phyloP scores from a whole-genome alignment of 2,329 filamentous ascomycete genomes.

The Clonostachys rhizophaga region DNA sequence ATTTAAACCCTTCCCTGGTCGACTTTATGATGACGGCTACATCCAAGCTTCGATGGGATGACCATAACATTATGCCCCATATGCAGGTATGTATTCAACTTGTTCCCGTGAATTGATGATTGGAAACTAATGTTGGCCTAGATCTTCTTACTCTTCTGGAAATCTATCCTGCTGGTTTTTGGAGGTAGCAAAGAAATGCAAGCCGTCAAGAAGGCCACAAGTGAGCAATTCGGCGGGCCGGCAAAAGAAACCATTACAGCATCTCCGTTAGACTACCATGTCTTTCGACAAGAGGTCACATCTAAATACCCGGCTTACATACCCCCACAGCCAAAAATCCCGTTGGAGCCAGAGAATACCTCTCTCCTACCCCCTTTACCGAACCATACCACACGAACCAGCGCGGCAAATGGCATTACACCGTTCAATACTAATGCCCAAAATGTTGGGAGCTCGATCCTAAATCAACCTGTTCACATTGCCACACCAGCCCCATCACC shows the following conservation, averaged over 20 bases:
- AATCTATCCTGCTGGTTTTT: conserved; percentile 80
- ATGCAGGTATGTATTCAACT: conserved; percentile 46
- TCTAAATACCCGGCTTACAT: conserved; percentile 98
- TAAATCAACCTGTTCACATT: conserved; percentile 95
- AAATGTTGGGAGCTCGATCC: conserved; percentile 68
- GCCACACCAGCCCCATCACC: conserved; percentile 97
- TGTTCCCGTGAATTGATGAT: not conserved
- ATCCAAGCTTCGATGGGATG: conserved; percentile 70
- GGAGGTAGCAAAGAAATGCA: conserved; percentile 73
- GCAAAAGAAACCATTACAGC: conserved; percentile 81
- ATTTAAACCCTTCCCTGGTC: conserved; percentile 62
- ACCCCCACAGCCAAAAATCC: conserved; percentile 76
- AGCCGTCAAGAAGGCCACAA: conserved; percentile 67
- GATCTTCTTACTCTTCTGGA: conserved; percentile 86
- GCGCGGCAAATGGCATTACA: conserved; percentile 57
- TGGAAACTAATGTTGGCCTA: conserved; percentile 22
- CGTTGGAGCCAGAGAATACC: conserved; percentile 84
- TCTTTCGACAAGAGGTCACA: conserved; percentile 93
- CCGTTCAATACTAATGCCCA: conserved; percentile 48
- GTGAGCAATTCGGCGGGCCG: conserved; percentile 55
- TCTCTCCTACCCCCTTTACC: conserved; percentile 83
- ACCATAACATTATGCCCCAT: conserved; percentile 54
- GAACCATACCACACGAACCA: conserved; percentile 63
- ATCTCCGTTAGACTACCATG: conserved; percentile 91
- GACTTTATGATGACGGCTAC: conserved; percentile 67